These are phyloP conservation scores for Gilbertella persicaria DNA, from an alignment of 371 early-diverging fungal species.

Conservation along the genomic window DNA sequence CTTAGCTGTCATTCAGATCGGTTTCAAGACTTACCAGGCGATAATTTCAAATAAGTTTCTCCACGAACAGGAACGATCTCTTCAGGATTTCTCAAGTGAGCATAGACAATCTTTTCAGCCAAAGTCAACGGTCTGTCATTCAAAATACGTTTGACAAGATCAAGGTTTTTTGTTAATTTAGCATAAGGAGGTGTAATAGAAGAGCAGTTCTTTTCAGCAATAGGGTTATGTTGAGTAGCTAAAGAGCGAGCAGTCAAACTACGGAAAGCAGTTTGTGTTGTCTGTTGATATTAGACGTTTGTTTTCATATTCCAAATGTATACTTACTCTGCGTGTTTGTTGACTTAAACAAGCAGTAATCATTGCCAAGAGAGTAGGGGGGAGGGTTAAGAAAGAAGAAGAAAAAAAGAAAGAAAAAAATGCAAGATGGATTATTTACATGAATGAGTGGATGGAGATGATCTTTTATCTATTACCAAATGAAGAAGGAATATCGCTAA, in stretches of 20 bases:
- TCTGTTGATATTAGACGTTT: not conserved
- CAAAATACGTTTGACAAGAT: slow-evolving; percentile 56
- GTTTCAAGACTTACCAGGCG: slow-evolving; percentile 71
- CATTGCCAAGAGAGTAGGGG: slow-evolving; percentile 7
- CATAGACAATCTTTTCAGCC: slow-evolving; percentile 94
- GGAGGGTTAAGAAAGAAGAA: slow-evolving; percentile 3
- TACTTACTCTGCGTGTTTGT: slow-evolving; percentile 17
- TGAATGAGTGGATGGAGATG: slow-evolving; percentile 15
- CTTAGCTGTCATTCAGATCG: too few species aligned
- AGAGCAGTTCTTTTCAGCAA: slow-evolving; percentile 53
- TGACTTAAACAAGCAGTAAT: slow-evolving; percentile 26
- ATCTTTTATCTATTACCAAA: slow-evolving; percentile 30
- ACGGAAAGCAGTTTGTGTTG: slow-evolving; percentile 7
- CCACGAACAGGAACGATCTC: slow-evolving; percentile 70
- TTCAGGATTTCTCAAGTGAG: slow-evolving; percentile 85
- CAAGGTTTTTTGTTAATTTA: slow-evolving; percentile 55
- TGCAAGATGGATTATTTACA: slow-evolving; percentile 1
- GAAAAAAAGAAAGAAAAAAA: slow-evolving; percentile 8
- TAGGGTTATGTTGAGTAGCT: slow-evolving; percentile 41
- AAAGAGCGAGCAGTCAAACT: slow-evolving; percentile 13
- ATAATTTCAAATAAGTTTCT: slow-evolving; percentile 69
- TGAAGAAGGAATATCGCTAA: not conserved
- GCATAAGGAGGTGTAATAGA: slow-evolving; percentile 64
- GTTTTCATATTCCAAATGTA: not conserved
- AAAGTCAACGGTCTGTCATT: slow-evolving; percentile 76